phyloP scores from a whole-genome alignment of 306 rosid genomes.

The Medicago truncatula region MtrunA17r5.0-ANR NC_053047.1:6101501-6102000 shows the following conservation, averaged over 20 bases:
- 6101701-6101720: constrained; percentile 7
- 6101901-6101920: not conserved
- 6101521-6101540: too few species aligned
- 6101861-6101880: not conserved
- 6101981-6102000: not conserved
- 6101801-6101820: constrained; percentile 32
- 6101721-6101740: constrained; percentile 35
- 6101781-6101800: constrained; percentile 26
- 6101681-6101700: constrained; percentile 11
- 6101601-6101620: too few species aligned
- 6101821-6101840: constrained; percentile 28
- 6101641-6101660: not conserved
- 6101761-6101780: constrained; percentile 29
- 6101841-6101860: not conserved
- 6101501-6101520: too few species aligned
- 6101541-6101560: too few species aligned
- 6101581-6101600: too few species aligned
- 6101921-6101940: not conserved
- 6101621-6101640: constrained; percentile 27
- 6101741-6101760: constrained; percentile 2
- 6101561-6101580: too few species aligned
- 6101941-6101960: not conserved
- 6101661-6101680: not conserved
- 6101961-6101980: not conserved
- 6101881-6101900: not conserved